These are phyloP conservation scores for Cytospora leucostoma DNA, from an alignment of 2,329 filamentous ascomycete species.

Conservation along the genomic window DNA sequence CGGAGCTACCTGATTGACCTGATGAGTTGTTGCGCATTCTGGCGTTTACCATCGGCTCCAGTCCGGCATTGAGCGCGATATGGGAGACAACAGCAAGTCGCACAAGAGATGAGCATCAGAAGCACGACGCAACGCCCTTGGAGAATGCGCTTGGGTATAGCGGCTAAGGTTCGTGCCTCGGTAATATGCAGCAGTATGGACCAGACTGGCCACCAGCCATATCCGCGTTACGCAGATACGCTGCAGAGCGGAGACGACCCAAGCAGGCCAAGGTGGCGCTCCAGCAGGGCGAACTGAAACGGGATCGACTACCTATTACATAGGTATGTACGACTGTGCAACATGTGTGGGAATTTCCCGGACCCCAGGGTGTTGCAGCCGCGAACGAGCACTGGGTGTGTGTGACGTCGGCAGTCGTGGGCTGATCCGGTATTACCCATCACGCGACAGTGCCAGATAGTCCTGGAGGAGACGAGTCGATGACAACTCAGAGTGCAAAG, in stretches of 20 bases:
- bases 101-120: neutral
- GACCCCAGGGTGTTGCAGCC: conserved; percentile 1
- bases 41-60: neutral
- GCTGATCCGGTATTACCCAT: conserved; percentile 11
- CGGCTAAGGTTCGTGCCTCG: too few species aligned
- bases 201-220: too few species aligned
- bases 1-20: neutral
- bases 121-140: neutral
- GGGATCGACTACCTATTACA: too few species aligned
- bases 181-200: too few species aligned
- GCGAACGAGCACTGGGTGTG: conserved; percentile 11
- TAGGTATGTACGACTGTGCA: neutral
- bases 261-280: too few species aligned
- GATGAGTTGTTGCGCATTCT: too few species aligned
- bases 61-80: neutral
- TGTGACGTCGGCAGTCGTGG: conserved; percentile 19
- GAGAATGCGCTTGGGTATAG: too few species aligned
- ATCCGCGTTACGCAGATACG: neutral
- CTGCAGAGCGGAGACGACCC: too few species aligned
- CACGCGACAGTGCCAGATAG: conserved; percentile 9
- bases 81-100: neutral
- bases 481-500: conserved; percentile 11
- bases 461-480: neutral
- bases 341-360: neutral
- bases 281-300: too few species aligned